Evolutionary conservation across 805 yeast species (phyloP).

Genomic region (Suhomyces emberorum): DNA sequence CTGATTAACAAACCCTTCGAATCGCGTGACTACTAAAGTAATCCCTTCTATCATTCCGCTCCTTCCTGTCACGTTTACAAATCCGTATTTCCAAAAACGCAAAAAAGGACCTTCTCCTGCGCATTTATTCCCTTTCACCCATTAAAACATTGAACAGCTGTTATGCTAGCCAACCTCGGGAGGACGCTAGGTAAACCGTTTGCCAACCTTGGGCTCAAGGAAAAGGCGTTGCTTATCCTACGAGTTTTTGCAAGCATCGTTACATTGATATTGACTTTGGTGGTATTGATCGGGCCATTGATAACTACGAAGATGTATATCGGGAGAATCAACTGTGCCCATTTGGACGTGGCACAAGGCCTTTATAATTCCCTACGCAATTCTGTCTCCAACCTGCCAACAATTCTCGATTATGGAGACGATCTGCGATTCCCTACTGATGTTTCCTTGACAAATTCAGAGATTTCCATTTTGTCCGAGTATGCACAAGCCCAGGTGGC

Average conservation of each 20-base stretch:
- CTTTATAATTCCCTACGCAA: conserved; percentile 43
- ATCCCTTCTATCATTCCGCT: too few species aligned
- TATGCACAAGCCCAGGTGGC: conserved; percentile 47
- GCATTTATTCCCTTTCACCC: background rate
- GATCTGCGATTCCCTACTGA: conserved; percentile 21
- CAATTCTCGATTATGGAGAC: background rate
- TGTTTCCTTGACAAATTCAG: conserved; percentile 45
- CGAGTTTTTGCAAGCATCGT: conserved; percentile 20
- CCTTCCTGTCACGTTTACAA: too few species aligned
- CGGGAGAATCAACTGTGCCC: conserved; percentile 47
- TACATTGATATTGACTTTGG: conserved; percentile 17
- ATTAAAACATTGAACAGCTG: background rate
- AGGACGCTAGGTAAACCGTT: conserved; percentile 15
- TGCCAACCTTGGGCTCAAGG: conserved; percentile 22
- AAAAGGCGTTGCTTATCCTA: conserved; percentile 21
- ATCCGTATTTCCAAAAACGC: too few species aligned
- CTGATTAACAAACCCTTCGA: too few species aligned
- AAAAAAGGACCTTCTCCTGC: background rate
- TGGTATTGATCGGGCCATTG: conserved; percentile 26
- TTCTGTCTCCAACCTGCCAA: conserved; percentile 15
- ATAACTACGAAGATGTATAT: conserved; percentile 18
- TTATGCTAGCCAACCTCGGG: background rate
- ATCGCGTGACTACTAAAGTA: too few species aligned
- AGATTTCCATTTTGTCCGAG: conserved; percentile 40
- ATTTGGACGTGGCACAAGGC: conserved; percentile 52